phyloP scores from a whole-genome alignment of 2,329 filamentous ascomycete genomes.

The Aspergillus tamarii region DNA sequence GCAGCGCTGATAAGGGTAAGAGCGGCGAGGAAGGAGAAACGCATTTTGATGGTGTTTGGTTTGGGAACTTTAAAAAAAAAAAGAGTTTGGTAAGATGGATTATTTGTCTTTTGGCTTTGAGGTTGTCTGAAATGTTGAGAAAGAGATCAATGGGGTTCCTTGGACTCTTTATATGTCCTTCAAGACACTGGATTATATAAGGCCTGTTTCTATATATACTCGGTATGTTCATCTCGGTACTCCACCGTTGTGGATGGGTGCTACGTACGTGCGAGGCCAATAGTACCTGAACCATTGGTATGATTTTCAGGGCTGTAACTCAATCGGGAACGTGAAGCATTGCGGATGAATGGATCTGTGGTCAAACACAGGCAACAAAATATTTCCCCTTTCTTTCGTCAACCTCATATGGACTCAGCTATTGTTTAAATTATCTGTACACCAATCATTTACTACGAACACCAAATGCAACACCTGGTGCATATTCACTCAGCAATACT shows the following conservation, averaged over 20 bases:
- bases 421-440: not conserved
- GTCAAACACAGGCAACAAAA: not conserved
- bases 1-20: conserved; percentile 12
- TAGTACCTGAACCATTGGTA: not conserved
- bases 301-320: not conserved
- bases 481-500: too few species aligned
- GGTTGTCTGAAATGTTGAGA: not conserved
- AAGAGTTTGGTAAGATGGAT: not conserved
- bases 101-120: not conserved
- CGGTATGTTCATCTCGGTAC: not conserved
- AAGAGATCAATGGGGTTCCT: not conserved
- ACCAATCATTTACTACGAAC: too few species aligned
- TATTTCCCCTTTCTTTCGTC: not conserved
- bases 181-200: not conserved
- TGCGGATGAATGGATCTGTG: too few species aligned
- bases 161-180: not conserved
- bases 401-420: too few species aligned
- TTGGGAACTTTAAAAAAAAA: not conserved
- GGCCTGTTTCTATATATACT: not conserved
- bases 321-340: not conserved
- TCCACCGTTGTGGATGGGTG: not conserved
- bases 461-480: not conserved
- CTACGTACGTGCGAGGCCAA: not conserved
- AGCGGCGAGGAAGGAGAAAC: conserved; percentile 13
- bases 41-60: conserved; percentile 4